These are phyloP conservation scores for Salix suchowensis DNA, from an alignment of 345 rosid species.

Conservation along the genomic window DNA sequence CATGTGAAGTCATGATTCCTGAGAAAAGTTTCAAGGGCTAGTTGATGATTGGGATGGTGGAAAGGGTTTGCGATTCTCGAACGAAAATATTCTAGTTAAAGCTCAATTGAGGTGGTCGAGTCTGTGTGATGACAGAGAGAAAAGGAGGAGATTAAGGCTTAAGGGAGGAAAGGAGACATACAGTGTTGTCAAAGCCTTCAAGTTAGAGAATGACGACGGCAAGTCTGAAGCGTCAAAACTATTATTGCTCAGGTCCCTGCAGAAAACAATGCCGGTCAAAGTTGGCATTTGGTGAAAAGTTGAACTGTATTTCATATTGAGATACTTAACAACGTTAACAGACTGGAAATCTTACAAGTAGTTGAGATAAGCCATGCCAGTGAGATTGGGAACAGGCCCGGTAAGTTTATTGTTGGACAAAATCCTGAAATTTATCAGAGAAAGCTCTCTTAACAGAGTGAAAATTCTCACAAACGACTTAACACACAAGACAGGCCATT, in stretches of 20 bases:
- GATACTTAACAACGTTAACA: no score
- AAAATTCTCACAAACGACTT: background rate
- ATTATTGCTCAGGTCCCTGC: conserved; percentile 83
- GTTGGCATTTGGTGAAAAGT: background rate
- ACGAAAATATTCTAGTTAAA: background rate
- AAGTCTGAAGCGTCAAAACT: conserved; percentile 42
- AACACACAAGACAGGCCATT: background rate
- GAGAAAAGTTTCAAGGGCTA: background rate
- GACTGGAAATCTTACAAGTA: conserved; percentile 51
- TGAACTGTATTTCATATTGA: background rate
- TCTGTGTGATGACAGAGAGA: background rate
- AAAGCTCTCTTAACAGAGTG: background rate
- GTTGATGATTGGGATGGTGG: background rate
- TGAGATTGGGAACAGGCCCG: conserved; percentile 62
- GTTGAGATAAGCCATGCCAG: conserved; percentile 43
- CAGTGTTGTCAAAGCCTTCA: conserved; percentile 57
- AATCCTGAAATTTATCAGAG: conserved; percentile 37
- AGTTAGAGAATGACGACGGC: conserved; percentile 54
- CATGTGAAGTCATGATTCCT: background rate
- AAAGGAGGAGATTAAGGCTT: background rate
- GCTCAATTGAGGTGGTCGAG: background rate
- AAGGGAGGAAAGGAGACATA: conserved; percentile 31
- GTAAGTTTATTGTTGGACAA: conserved; percentile 61
- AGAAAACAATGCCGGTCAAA: conserved; percentile 2
- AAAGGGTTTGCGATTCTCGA: background rate